These are phyloP conservation scores for Tricholoma matsutake DNA, from an alignment of 768 basidiomycete genomes.

Conservation along the genomic window DNA sequence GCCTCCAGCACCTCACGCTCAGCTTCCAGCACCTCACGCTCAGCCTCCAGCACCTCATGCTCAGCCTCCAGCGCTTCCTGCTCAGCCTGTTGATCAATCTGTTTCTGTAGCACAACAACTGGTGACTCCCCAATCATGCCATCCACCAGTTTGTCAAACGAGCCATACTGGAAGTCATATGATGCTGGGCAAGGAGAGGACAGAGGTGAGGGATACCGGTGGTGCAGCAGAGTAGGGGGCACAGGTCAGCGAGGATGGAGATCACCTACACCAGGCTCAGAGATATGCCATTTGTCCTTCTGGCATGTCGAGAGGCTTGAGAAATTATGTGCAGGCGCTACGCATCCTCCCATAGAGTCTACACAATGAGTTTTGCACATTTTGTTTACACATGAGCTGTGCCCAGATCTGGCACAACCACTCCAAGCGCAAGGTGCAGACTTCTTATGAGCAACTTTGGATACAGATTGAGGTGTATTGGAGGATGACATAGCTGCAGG, in stretches of 20 bases:
- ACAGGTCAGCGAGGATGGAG: background rate
- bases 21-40: background rate
- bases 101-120: background rate
- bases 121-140: background rate
- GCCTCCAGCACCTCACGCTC: no score
- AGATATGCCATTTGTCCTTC: background rate
- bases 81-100: background rate
- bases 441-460: no score
- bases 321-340: background rate
- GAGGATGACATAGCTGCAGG: no score
- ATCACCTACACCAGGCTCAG: background rate
- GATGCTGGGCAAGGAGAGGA: background rate
- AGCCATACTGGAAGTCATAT: background rate
- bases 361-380: conserved; percentile 1
- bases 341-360: background rate
- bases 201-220: background rate
- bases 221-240: background rate
- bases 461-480: no score
- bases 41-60: background rate
- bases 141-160: background rate
- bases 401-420: background rate
- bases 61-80: background rate
- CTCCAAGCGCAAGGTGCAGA: background rate
- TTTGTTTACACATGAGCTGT: background rate
- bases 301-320: background rate